A percentile compares a stretch with the other conserved stretches of the same genome.
phyloP scores from a whole-genome alignment of 495 filamentous ascomycete genomes.

The Aspergillus saccharolyticus region DNA sequence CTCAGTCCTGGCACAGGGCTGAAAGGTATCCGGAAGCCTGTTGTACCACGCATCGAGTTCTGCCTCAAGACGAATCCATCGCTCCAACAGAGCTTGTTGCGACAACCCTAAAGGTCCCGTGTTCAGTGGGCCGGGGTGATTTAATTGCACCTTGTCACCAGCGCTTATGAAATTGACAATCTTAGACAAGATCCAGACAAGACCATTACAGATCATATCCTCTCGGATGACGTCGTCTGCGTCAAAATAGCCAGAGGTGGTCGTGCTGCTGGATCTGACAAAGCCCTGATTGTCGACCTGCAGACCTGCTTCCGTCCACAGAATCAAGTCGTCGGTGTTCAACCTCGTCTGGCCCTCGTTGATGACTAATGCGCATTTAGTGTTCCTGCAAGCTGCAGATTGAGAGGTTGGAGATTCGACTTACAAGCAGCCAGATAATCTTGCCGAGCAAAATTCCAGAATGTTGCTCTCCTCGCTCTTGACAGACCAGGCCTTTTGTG shows the following conservation, averaged over 20 bases:
- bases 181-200: conserved; percentile 60
- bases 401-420: conserved; percentile 14
- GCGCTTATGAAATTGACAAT: conserved; percentile 58
- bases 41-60: conserved; percentile 57
- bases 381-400: neutral
- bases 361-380: conserved; percentile 40
- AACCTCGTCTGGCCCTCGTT: conserved; percentile 56
- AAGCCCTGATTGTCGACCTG: conserved; percentile 52
- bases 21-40: conserved; percentile 54
- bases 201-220: conserved; percentile 56
- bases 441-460: conserved; percentile 64
- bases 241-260: conserved; percentile 41
- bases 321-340: conserved; percentile 53
- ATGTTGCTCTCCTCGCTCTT: conserved; percentile 53
- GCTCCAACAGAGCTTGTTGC: conserved; percentile 50
- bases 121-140: conserved; percentile 25
- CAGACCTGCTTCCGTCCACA: conserved; percentile 60
- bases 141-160: conserved; percentile 42
- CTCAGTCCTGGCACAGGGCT: conserved; percentile 43
- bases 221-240: conserved; percentile 50
- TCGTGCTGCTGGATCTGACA: conserved; percentile 48
- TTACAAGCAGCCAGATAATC: conserved; percentile 61
- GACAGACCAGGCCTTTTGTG: conserved; percentile 39
- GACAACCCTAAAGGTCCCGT: conserved; percentile 43
- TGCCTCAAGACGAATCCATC: conserved; percentile 50